Evolutionary conservation across 2,329 filamentous ascomycete genomes (phyloP).

Genomic region (Coniochaeta prunicola): DNA sequence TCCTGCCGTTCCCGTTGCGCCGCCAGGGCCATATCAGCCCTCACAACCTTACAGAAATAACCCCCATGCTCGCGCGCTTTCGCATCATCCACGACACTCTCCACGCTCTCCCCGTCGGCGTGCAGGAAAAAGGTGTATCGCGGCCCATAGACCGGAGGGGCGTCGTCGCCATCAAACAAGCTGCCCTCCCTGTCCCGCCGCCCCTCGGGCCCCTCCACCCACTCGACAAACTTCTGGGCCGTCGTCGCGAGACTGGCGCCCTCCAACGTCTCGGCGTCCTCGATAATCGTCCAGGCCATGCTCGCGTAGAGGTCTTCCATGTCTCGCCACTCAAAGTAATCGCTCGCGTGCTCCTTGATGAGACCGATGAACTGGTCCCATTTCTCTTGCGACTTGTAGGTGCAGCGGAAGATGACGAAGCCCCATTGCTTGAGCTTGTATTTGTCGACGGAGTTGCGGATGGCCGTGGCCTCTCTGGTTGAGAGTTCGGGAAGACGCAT

Average conservation of each 20-base stretch:
- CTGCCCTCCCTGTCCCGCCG: slow-evolving; percentile 1
- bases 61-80: not conserved
- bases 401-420: slow-evolving; percentile 2
- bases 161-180: not conserved
- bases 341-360: not conserved
- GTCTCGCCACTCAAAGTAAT: not conserved
- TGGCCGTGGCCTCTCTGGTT: not conserved
- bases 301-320: not conserved
- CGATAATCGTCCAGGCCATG: not conserved
- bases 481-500: not conserved
- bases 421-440: slow-evolving; percentile 2
- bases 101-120: not conserved
- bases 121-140: not conserved
- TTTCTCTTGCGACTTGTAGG: not conserved
- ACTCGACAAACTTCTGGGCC: not conserved
- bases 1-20: not conserved
- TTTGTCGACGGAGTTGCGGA: not conserved
- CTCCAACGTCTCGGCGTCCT: not conserved
- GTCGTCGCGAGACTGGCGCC: not conserved
- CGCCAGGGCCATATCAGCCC: not conserved
- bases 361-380: not conserved
- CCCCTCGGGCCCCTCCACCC: not conserved
- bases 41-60: not conserved
- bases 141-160: not conserved
- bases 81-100: not conserved